Evolutionary conservation across 352 stramenopile genomes (phyloP).

Genomic region (Saprolegnia parasitica): DNA sequence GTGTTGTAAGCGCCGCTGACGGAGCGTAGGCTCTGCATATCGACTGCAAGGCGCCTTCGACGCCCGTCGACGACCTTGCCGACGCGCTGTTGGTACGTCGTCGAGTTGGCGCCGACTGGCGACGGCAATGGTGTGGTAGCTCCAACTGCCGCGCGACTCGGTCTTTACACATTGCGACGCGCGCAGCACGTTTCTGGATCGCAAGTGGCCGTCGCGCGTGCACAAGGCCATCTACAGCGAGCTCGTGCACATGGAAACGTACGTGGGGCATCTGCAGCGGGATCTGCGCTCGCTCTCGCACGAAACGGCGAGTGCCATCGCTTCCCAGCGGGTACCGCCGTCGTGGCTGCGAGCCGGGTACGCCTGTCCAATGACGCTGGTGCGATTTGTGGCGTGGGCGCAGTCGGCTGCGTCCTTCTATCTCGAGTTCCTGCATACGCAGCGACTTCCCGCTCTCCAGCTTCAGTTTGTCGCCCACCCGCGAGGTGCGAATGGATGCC

Average conservation of each 20-base stretch:
- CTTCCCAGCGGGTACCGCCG: not conserved
- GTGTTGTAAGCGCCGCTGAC: not conserved
- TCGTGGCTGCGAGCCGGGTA: not conserved
- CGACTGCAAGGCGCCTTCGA: not conserved
- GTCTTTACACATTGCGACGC: slow-evolving; percentile 6
- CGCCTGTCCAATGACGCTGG: not conserved
- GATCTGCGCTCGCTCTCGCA: not conserved
- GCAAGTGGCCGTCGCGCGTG: not conserved
- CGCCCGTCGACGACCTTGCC: not conserved
- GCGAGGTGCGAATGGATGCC: slow-evolving; percentile 7
- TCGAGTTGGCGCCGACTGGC: not conserved
- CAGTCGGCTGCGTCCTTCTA: slow-evolving; percentile 21
- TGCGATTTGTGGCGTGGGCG: slow-evolving; percentile 17
- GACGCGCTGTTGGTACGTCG: not conserved
- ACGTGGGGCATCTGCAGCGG: not conserved
- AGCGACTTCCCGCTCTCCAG: not conserved
- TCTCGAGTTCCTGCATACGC: slow-evolving; percentile 13
- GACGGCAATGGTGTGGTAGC: not conserved
- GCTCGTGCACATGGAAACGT: slow-evolving; percentile 2
- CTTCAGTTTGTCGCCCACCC: slow-evolving; percentile 13
- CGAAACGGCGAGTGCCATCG: not conserved
- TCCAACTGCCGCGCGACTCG: slow-evolving; percentile 22
- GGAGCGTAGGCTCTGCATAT: not conserved
- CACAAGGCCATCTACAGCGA: slow-evolving; percentile 11
- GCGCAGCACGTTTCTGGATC: not conserved